Base-by-base conservation (phyloP, 441 rosid genomes). In the Iberis amara region DNA sequence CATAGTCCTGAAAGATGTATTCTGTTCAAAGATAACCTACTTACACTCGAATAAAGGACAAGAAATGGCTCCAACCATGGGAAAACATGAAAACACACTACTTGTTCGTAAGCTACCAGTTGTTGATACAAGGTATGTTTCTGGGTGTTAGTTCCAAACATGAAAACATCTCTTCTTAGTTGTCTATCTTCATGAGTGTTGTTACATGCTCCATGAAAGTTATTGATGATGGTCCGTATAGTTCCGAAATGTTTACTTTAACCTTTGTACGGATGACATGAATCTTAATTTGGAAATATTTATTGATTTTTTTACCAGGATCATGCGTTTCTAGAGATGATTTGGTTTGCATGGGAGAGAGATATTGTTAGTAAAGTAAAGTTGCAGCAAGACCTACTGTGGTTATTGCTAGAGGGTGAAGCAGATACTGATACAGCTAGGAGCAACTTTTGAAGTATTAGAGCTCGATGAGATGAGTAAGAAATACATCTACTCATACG, bases 1-100 rank as follows among this genome's bases (percentile, higher is more conserved):
- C 73, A 65, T 75, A 42, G 44, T 83, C 24, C 69, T 76, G 79
- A 86, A 76, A 72, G 70, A 82, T 69, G 27, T 86, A 26, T 70
- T 89, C 55, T 77, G 73, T 52, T 94, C 90, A 51, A 89, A 69
- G 73, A 68, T 89, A 73, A 89, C 95, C 42, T 89, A 72, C 66
- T 69, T 84, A 44, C 89, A 80, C 64, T 72, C 86, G 78, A 68
- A 51, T 56, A 84, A 78, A 42, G 94, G 97, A 62, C 77, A 59
- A 60, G 82, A 79, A 27, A 83, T 89, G 88, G 50, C 74, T 55
- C 83, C 89, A 7, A 67, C 81, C 47, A 54, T 71, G n/a, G 86
- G 85, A 67, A 73, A 53, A 32, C 49, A 74, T 52, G 81, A 80
- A 11, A 81, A 83, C 46, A 79, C 94, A n/a, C 84, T 83, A 59